Percentiles rank a stretch among this genome's conserved stretches.
Evolutionary conservation across 257 asterid species (phyloP).

Genomic region (Ilex aquifolium): DNA sequence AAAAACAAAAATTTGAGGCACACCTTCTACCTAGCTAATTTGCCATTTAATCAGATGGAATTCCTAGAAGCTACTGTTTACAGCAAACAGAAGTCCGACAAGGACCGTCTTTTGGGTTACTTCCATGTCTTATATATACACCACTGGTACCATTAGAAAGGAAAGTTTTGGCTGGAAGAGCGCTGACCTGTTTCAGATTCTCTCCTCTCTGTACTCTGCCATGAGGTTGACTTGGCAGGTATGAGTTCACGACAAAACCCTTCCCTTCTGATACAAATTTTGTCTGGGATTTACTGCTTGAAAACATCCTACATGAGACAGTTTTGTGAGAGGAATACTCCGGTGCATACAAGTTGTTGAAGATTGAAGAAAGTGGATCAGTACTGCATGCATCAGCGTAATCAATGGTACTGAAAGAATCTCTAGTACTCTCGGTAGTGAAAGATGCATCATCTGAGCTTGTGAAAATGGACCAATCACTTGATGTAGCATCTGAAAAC

Average conservation of each 20-base stretch:
- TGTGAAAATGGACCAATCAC: constrained; percentile 66
- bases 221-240: constrained; percentile 3
- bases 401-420: constrained; percentile 70
- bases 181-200: not conserved
- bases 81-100: constrained; percentile 19
- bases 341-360: constrained; percentile 33
- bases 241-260: constrained; percentile 30
- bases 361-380: constrained; percentile 49
- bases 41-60: constrained; percentile 12
- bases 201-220: constrained; percentile 6
- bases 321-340: constrained; percentile 35
- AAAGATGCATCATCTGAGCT: constrained; percentile 85
- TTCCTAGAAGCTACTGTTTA: constrained; percentile 23
- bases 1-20: constrained; percentile 33
- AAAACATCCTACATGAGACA: constrained; percentile 41
- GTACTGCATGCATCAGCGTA: constrained; percentile 29
- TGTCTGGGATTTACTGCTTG: constrained; percentile 34
- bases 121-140: constrained; percentile 32
- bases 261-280: constrained; percentile 40
- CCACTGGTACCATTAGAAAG: constrained; percentile 10
- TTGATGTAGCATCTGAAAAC: constrained; percentile 53
- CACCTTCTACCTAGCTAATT: constrained; percentile 25
- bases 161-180: constrained; percentile 11
- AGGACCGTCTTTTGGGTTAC: constrained; percentile 18
- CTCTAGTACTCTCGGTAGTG: constrained; percentile 79